phyloP scores from a whole-genome alignment of 371 early-diverging fungal genomes.

The Amoeboradix gromovi region DNA sequence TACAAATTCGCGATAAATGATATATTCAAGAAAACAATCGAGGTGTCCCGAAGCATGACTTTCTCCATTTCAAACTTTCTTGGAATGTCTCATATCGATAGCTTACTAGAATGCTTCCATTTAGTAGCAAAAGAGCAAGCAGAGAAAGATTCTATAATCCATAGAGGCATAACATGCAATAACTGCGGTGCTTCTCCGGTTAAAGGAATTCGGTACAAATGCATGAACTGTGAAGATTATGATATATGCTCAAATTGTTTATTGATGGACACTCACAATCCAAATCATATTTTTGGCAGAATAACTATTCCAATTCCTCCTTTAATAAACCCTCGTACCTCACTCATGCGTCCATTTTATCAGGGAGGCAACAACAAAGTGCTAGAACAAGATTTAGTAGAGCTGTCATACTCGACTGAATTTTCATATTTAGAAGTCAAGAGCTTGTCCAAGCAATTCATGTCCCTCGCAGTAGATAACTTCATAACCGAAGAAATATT shows the following conservation, averaged over 20 bases:
- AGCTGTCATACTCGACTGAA: slow-evolving; percentile 4
- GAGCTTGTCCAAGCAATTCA: slow-evolving; percentile 54
- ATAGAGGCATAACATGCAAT: slow-evolving; percentile 68
- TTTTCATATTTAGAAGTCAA: slow-evolving; percentile 54
- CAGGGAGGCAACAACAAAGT: slow-evolving; percentile 23
- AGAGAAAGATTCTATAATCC: too few relatives aligned
- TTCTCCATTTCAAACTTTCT: too few relatives aligned
- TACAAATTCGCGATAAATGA: too few relatives aligned
- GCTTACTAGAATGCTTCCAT: too few relatives aligned
- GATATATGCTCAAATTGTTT: slow-evolving; percentile 83
- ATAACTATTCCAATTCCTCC: slow-evolving; percentile 78
- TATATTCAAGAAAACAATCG: too few relatives aligned
- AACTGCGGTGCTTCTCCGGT: slow-evolving; percentile 55
- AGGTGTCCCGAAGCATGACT: too few relatives aligned
- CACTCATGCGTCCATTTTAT: slow-evolving; percentile 48
- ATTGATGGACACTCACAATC: slow-evolving; percentile 33
- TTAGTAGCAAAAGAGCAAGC: too few relatives aligned
- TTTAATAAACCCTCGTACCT: slow-evolving; percentile 48
- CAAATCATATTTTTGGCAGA: slow-evolving; percentile 59
- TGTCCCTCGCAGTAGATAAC: slow-evolving; percentile 31
- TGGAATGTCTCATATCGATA: too few relatives aligned
- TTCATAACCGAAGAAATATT: slow-evolving; percentile 51
- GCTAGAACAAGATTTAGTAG: slow-evolving; percentile 11
- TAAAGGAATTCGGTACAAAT: slow-evolving; percentile 64
- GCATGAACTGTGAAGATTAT: slow-evolving; percentile 65